Evolutionary conservation across 2,329 filamentous ascomycete genomes (phyloP), one percentile per base, ranked within the genome.

Genomic region (Phyllosticta capitalensis): DNA sequence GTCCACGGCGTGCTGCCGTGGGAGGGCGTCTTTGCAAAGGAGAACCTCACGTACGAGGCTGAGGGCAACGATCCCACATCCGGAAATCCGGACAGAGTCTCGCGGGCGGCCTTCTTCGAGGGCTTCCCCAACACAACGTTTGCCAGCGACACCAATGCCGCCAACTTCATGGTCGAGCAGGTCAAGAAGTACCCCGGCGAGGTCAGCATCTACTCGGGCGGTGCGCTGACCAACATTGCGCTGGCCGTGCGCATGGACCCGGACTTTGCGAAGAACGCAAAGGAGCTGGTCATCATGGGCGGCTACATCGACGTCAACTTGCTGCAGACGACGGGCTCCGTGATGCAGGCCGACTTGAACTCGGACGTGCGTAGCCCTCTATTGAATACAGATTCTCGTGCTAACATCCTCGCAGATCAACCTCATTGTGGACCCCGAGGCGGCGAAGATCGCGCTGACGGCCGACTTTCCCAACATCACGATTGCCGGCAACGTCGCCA

Each of bases 381-480:
- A 2, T 14, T 14, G 6, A 7, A 12, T 10, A 1, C 9, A 22
- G 19, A 20, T 17, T 9, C 6, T n/a, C n/a, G n/a, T 19, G 52
- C 52, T 54, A 30, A 49, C 17, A 10, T 6, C 7, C 1, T 9
- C 10, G 24, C 56, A 77, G 62, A 78, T 79, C 65, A 81, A 80
- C 66, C 66, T 80, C 2, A 79, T 79, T 71, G 74, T 79, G 49
- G 78, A 81, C 56, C 78, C 78, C 1, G 78, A 81, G 66, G 76
- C 74, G 2, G 69, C 76, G 19, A 79, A 80, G 63, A 79, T 80
- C 55, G 76, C 76, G 0, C 64, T 81, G 19, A 78, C 74, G 1
- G 77, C 79, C 6, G 65, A 72, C 28, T 81, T 79, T 63, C 75
- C 75, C 6, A 74, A 73, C 48, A 79, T 58, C 51, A 58, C 73